Evolutionary conservation across 768 basidiomycete species (phyloP), one percentile per base, ranked within the genome.

Genomic region (Mycena alexandri): DNA sequence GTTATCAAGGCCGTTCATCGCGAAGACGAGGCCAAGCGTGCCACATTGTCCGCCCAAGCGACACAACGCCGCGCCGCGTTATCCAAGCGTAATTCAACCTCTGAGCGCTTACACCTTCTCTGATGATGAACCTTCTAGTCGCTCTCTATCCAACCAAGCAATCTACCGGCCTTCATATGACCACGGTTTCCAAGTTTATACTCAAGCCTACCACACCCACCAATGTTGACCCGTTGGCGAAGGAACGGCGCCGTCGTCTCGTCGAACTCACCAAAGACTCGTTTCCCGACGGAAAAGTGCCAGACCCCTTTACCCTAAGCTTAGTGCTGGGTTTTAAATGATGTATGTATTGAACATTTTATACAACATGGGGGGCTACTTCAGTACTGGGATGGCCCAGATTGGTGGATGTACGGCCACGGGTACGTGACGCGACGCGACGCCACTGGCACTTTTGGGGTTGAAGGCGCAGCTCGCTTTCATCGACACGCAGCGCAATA

Each of bases 251-350:
- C 47, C 69, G 65, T 60, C 66, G 69, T 67, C 69, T 71, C 67
- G 24, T 71, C 50, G 66, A 71, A 64, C 69, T 71, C 44, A 59
- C 69, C 11, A 63, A 71, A 63, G 54, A 68, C 14, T 11, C 51
- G 21, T 71, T 68, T 62, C 69, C 69, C 46, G 61, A 71, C 69
- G 69, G 69, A 43, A 48, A n/a, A n/a, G n/a, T n/a, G n/a, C n/a
- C n/a, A n/a, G n/a, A n/a, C n/a, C n/a, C n/a, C n/a, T n/a, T n/a
- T n/a, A n/a, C n/a, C n/a, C n/a, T n/a, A n/a, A n/a, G n/a, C n/a
- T n/a, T n/a, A n/a, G n/a, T n/a, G n/a, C n/a, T n/a, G n/a, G n/a
- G n/a, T n/a, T n/a, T n/a, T n/a, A n/a, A n/a, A n/a, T n/a, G n/a
- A n/a, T n/a, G n/a, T n/a, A n/a, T n/a, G n/a, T n/a, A n/a, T n/a